These are phyloP conservation scores for Podospora australis DNA, from an alignment of 495 filamentous ascomycete species.

Conservation along the genomic window DNA sequence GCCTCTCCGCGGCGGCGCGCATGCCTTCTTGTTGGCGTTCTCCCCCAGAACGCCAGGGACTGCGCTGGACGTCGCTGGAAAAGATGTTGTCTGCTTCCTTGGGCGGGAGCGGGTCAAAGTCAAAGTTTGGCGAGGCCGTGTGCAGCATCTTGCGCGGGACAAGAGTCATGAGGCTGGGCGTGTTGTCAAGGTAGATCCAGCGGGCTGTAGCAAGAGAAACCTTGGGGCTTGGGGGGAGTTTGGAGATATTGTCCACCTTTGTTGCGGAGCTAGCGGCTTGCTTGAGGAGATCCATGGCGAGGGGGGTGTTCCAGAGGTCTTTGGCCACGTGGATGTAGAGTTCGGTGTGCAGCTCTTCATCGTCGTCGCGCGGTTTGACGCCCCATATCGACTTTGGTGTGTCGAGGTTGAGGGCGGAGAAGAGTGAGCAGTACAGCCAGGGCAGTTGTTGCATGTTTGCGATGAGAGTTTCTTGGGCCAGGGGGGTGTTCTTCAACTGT, in stretches of 20 bases:
- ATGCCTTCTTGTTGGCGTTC: neutral
- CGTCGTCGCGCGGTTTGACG: constrained; percentile 54
- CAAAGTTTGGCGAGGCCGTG: constrained; percentile 43
- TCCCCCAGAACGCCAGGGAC: constrained; percentile 21
- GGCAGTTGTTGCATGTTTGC: constrained; percentile 65
- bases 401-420: constrained; percentile 66
- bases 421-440: constrained; percentile 74
- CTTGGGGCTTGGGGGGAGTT: constrained; percentile 38
- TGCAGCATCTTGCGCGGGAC: constrained; percentile 49
- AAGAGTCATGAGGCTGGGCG: constrained; percentile 54
- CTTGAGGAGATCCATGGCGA: constrained; percentile 61
- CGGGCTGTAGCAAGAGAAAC: constrained; percentile 57
- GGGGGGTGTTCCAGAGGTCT: constrained; percentile 84
- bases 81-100: constrained; percentile 37
- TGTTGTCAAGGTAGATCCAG: constrained; percentile 72
- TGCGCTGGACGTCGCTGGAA: constrained; percentile 31
- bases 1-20: neutral
- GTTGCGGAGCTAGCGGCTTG: constrained; percentile 56
- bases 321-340: constrained; percentile 76
- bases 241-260: constrained; percentile 26
- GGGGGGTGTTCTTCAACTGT: constrained; percentile 57
- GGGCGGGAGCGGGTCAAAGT: constrained; percentile 68
- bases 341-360: constrained; percentile 68
- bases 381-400: constrained; percentile 79
- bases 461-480: constrained; percentile 55